Evolutionary conservation across 1,139 yeast genomes (phyloP).

Genomic region (Geotrichum reessii): DNA sequence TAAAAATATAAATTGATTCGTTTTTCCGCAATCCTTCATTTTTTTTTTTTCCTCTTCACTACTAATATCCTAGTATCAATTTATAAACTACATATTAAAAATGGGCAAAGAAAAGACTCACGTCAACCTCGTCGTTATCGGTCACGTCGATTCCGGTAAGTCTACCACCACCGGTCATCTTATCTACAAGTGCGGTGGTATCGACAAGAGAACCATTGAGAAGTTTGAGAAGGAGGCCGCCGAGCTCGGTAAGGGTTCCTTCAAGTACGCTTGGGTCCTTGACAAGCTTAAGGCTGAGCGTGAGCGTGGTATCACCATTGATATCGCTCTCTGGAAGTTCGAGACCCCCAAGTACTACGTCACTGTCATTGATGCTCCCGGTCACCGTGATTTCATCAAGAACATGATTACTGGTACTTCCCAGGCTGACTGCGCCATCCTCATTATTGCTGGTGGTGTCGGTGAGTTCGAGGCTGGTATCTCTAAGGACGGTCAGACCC

Average conservation of each 20-base stretch:
- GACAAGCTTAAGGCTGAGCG: constrained; percentile 95
- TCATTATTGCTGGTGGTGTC: constrained; percentile 84
- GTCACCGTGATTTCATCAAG: constrained; percentile 97
- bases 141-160: constrained; percentile 99
- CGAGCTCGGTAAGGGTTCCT: constrained; percentile 96
- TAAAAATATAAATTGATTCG: neutral
- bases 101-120: constrained; percentile 90
- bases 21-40: neutral
- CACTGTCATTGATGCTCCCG: constrained; percentile 92
- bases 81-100: constrained; percentile 36
- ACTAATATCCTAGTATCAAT: neutral
- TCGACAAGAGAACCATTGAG: constrained; percentile 96
- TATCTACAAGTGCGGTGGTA: constrained; percentile 92
- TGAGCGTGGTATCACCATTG: constrained; percentile 96
- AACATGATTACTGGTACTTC: constrained; percentile 93
- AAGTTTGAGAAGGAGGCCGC: constrained; percentile 99
- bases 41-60: neutral
- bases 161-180: constrained; percentile 98
- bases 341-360: constrained; percentile 92
- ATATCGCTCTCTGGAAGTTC: constrained; percentile 92
- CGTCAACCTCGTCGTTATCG: constrained; percentile 99
- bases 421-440: constrained; percentile 89
- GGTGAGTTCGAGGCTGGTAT: constrained; percentile 97
- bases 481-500: constrained; percentile 89
- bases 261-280: constrained; percentile 97